Base-by-base conservation (phyloP, 2,329 filamentous ascomycete species). In the Mycosphaerella sp. region DNA sequence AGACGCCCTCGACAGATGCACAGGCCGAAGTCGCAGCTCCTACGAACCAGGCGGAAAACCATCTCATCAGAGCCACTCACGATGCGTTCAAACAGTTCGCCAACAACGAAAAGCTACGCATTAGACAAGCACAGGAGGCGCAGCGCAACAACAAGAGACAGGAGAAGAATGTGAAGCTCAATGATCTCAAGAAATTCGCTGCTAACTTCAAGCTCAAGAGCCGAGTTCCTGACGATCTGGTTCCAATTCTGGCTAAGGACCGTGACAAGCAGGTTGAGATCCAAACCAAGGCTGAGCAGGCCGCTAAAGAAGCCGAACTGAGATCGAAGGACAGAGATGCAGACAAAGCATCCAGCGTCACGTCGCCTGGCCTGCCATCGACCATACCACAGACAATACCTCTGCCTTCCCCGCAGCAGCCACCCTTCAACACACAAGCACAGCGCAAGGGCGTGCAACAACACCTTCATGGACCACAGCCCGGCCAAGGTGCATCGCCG, bases 221-320 rank as follows among this genome's bases (percentile, higher is more conserved):
- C 2, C 89, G 90, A 5, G 89, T 98, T 9, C 93, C 93, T 1
- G 84, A 81, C 45, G 93, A 98, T 69, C 73, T 98, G 32, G 89
- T 98, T 25, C 85, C 88, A 1, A 98, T 98, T 59, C 85, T 98
- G 54, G 91, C 93, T 52, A 98, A 97, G 68, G 93, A 98, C 66
- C 89, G 89, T n/a, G 79, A 76, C 41, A 98, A 96, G 73, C 93
- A 97, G 70, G 84, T 89, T 64, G 83, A 90, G 65, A 97, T 98
- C 57, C 85, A 95, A 64, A 86, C 89, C 62, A 94, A 90, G 69
- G 89, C 89, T 1, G 82, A 87, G 54, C 81, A 82, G 64, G 85
- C 91, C 59, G 84, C 82, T 2, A 83, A 88, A 50, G 72, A 76
- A 40, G 63, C 64, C 73, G 66, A 79, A 56, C 58, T 64, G 41